Base-by-base conservation (phyloP, 1,284 basidiomycete genomes). In the Moesziomyces parantarcticus region DNA sequence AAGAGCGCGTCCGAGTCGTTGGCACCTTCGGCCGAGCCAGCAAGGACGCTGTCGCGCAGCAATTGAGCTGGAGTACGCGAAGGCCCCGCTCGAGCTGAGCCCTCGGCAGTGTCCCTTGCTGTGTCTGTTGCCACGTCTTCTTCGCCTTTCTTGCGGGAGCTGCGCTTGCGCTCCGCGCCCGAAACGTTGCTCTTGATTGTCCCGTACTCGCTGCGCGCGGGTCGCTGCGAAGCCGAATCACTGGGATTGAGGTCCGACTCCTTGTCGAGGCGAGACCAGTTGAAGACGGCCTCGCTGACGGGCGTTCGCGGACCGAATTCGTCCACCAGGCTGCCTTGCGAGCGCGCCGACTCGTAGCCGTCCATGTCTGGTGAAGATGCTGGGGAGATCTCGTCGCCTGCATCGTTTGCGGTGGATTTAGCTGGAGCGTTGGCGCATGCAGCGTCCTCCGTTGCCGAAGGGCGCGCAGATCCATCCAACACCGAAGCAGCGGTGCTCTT, bases 171-270 rank as follows among this genome's bases (percentile, higher is more conserved):
- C 22, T 73, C 71, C 14, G 48, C 26, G 25, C 26, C 48, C 11
- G 54, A 59, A 0, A 58, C 50, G 18, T 42, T 58, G 61, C 70
- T 73, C 36, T 61, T 69, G 58, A 76, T 63, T 25, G 69, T 76
- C 1, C 73, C 73, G 25, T 48, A 56, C 23, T 77, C 70, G 58
- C 75, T 77, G 8, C 76, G 56, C 18, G 75, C 65, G 20, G 76
- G 76, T 20, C 78, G 52, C 42, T 80, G 76, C 10, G 71, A 75
- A 8, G 78, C 78, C 45, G 76, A 78, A 40, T 80, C 78, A 48
- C 68, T 71, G 16, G 78, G 78, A 13, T 58, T 34, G 23, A 80
- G 53, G 13, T 77, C 74, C 18, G 59, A 55, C 34, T 65, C 76
- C 49, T 57, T 64, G 51, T 67, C 73, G 18, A 60, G 39, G 3